phyloP scores from a whole-genome alignment of 768 basidiomycete species.

The Gautieria morchelliformis region DNA sequence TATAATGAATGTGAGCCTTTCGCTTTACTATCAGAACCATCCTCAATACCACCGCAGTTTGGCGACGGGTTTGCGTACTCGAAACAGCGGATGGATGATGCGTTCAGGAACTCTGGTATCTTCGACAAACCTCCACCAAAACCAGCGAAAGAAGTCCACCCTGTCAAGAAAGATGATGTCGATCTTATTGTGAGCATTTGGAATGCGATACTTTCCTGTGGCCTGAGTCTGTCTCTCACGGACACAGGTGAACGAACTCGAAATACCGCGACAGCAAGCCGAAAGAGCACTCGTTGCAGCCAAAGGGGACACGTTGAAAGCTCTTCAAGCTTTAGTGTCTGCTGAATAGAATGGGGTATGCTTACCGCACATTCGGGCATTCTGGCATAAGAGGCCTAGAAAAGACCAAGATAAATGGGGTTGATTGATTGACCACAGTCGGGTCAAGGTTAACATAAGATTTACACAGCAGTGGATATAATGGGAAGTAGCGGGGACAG shows the following conservation, averaged over 20 bases:
- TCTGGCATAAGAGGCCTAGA: not conserved
- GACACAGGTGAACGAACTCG: constrained; percentile 51
- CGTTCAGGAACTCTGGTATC: constrained; percentile 39
- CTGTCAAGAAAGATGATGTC: constrained; percentile 49
- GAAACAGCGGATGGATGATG: constrained; percentile 58
- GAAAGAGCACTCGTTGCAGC: constrained; percentile 49
- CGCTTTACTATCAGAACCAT: not conserved
- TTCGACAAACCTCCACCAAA: constrained; percentile 49
- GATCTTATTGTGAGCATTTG: constrained; percentile 47
- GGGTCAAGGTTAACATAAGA: not conserved
- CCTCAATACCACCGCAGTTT: constrained; percentile 32
- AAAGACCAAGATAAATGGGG: not conserved
- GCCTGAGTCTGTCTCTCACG: constrained; percentile 15
- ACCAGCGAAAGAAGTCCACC: constrained; percentile 31
- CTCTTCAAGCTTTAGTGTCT: constrained; percentile 23
- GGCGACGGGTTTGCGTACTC: constrained; percentile 58
- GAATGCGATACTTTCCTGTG: not conserved
- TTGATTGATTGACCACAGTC: not conserved
- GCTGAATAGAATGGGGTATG: not conserved
- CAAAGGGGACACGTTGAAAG: constrained; percentile 41
- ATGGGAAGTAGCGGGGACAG: not conserved
- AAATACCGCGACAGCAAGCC: constrained; percentile 46
- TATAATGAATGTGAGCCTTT: constrained; percentile 48
- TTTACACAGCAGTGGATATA: not conserved
- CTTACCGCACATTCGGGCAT: not conserved